phyloP scores from a whole-genome alignment of 495 filamentous ascomycete species.

The Bombardia bombarda region DNA sequence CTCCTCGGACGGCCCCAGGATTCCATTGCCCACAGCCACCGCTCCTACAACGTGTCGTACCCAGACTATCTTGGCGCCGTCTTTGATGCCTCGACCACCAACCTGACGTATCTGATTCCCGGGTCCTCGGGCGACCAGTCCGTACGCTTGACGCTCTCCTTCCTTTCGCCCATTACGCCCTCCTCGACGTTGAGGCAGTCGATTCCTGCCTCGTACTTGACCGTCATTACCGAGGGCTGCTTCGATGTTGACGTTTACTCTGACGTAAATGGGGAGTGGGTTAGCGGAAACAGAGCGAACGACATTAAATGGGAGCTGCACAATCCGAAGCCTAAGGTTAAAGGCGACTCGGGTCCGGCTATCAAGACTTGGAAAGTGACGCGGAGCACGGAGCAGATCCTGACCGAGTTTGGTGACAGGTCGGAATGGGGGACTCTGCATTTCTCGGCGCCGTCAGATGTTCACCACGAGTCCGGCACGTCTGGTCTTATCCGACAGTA shows the following conservation, averaged over 20 bases:
- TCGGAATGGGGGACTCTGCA: slow-evolving; percentile 87
- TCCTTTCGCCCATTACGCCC: slow-evolving; percentile 87
- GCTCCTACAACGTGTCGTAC: slow-evolving; percentile 54
- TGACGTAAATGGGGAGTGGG: slow-evolving; percentile 87
- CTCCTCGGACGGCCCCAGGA: slow-evolving; percentile 84
- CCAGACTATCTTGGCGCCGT: slow-evolving; percentile 69
- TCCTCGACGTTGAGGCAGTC: slow-evolving; percentile 87
- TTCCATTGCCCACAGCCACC: slow-evolving; percentile 44
- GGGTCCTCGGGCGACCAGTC: slow-evolving; percentile 30
- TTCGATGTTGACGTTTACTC: slow-evolving; percentile 76
- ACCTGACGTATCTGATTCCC: slow-evolving; percentile 72
- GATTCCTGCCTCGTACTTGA: slow-evolving; percentile 81
- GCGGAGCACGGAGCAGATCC: slow-evolving; percentile 53
- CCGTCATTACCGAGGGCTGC: slow-evolving; percentile 61
- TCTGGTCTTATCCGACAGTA: slow-evolving; percentile 58
- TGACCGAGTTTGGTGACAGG: slow-evolving; percentile 69
- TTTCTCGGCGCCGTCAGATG: slow-evolving; percentile 61
- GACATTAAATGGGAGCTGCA: slow-evolving; percentile 62
- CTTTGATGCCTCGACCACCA: slow-evolving; percentile 91
- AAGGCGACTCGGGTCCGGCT: not conserved
- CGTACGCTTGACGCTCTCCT: slow-evolving; percentile 66
- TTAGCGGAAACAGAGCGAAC: slow-evolving; percentile 63
- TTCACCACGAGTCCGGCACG: slow-evolving; percentile 59
- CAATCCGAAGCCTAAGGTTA: slow-evolving; percentile 20
- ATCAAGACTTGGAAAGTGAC: slow-evolving; percentile 56